Evolutionary conservation across 2,329 filamentous ascomycete species (phyloP).

Genomic region (Claviceps sp.): DNA sequence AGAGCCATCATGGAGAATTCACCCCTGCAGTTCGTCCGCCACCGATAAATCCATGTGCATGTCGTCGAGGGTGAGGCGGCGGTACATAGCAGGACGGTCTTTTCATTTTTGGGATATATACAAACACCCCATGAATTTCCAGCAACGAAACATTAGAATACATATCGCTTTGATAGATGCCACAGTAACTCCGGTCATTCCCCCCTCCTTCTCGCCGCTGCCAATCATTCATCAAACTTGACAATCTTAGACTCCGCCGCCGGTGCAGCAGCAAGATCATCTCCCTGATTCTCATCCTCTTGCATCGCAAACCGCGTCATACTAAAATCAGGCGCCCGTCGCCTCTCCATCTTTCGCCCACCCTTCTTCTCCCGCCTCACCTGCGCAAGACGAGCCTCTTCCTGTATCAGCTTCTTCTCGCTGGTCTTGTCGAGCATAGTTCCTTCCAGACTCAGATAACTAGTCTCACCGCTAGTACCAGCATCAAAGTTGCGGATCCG

Average conservation of each 20-base stretch:
- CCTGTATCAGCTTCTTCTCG: conserved; percentile 40
- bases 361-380: conserved; percentile 23
- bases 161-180: background rate
- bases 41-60: no score
- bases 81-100: no score
- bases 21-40: no score
- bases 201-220: background rate
- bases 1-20: no score
- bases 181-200: background rate
- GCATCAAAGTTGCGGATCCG: conserved; percentile 77
- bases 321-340: conserved; percentile 37
- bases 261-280: conserved; percentile 10
- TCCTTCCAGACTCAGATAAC: conserved; percentile 75
- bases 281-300: conserved; percentile 21
- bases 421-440: conserved; percentile 63
- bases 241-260: conserved; percentile 11
- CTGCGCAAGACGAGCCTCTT: conserved; percentile 30
- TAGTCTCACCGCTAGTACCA: conserved; percentile 58
- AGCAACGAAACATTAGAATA: no score
- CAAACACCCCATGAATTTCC: no score
- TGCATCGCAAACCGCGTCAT: conserved; percentile 41
- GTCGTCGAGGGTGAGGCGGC: no score
- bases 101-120: no score
- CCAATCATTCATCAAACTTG: background rate
- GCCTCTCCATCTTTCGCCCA: conserved; percentile 16